Evolutionary conservation across 495 filamentous ascomycete genomes (phyloP), one percentile per base, ranked within the genome.

Genomic region (Cenococcum geophilum): DNA sequence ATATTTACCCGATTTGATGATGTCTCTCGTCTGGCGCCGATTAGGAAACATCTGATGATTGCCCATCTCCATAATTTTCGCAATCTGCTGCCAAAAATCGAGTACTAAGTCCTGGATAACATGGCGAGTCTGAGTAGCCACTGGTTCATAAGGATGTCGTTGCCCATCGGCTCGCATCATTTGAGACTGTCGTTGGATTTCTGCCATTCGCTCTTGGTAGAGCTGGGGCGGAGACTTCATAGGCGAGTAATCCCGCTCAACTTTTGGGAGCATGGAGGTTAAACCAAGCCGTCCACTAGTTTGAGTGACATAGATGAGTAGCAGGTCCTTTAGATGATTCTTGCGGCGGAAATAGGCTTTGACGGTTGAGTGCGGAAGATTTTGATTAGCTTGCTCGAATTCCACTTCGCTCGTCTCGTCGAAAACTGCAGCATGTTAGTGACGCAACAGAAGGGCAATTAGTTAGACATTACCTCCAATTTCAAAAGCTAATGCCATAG

Each of bases 231-330:
- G 61, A 5, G 60, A 59, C 59, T 62, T 56, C 11, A 54, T 23
- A 22, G 23, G 50, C 14, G 66, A 55, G 36, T 70, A 62, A 52
- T 61, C 65, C 59, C 57, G 62, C 51, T 74, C 63, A 20, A 70
- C 61, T 51, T 68, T 64, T 20, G 91, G 89, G 21, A 96, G 85
- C 91, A 96, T 96, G 56, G 89, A 92, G 0, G 93, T 92, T 76
- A 95, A 91, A 1, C 90, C 92, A 3, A 97, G 78, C 36, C 93
- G 84, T n/a, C 92, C 92, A 64, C 89, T 89, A 21, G 92, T 85
- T 71, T 97, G 92, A 18, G 88, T 92, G 50, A 92, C 81, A 70
- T 96, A 97, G 48, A 97, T 86, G 42, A 95, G 76, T 12, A 98
- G 82, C 4, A 97, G 76, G 48, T 89, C 83, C 59, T 91, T 91